These are phyloP conservation scores for Turnera subulata DNA, from an alignment of 345 rosid genomes.

Conservation along the genomic window DNA sequence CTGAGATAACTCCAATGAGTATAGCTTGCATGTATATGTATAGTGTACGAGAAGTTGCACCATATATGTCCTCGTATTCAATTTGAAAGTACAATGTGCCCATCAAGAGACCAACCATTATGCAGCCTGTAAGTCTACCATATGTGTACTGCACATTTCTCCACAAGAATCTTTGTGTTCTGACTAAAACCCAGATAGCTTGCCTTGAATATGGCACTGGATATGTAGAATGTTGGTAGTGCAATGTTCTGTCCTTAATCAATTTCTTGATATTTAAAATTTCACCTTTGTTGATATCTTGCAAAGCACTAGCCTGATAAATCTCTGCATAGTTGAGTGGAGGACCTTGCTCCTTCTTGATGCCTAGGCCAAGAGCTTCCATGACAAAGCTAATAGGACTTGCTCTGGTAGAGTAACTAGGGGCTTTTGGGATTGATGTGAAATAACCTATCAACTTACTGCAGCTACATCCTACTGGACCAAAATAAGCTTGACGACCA, in stretches of 20 bases:
- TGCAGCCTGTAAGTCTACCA: conserved; percentile 26
- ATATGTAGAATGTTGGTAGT: conserved; percentile 13
- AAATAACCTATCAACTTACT: conserved; percentile 22
- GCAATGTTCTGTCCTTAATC: conserved; percentile 9
- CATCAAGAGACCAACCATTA: conserved; percentile 30
- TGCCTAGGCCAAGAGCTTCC: conserved; percentile 26
- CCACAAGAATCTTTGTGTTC: conserved; percentile 34
- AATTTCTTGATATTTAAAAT: conserved; percentile 12
- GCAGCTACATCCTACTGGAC: conserved; percentile 24
- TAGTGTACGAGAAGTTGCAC: conserved; percentile 20
- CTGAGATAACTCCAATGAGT: conserved; percentile 31
- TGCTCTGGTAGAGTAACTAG: conserved; percentile 13
- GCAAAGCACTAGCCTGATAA: conserved; percentile 22
- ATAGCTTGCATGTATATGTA: conserved; percentile 33
- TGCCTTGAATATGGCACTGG: conserved; percentile 25
- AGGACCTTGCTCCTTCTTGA: conserved; percentile 12
- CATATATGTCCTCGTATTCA: conserved; percentile 21
- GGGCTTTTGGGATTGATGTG: conserved; percentile 23
- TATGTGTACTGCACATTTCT: conserved; percentile 30
- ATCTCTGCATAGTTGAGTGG: conserved; percentile 21
- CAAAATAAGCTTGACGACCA: conserved; percentile 32
- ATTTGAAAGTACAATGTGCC: conserved; percentile 24
- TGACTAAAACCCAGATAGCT: conserved; percentile 22
- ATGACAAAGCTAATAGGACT: conserved; percentile 33
- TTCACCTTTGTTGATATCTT: conserved; percentile 21